Conservation (phyloP, 2,329 filamentous ascomycete species). For the Phialophora verrucosa region DNA sequence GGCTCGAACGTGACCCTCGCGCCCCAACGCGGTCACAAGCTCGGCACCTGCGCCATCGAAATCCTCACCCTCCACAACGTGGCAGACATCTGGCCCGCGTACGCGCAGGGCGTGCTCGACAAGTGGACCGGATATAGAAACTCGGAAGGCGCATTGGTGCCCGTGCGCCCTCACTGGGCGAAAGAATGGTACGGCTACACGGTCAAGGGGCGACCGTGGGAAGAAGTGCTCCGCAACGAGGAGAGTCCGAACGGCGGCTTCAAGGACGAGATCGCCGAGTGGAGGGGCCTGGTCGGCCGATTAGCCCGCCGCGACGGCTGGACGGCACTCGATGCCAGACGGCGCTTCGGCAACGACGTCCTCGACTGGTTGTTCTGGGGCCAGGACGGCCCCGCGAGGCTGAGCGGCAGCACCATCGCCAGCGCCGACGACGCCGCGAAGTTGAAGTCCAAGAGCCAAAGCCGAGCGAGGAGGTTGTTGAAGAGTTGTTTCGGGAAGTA, state of each 20-base stretch:
- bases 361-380: slow-evolving; percentile 41
- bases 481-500: slow-evolving; percentile 26
- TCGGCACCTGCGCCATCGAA: slow-evolving; percentile 34
- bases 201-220: slow-evolving; percentile 24
- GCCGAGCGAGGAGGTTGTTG: slow-evolving; percentile 8
- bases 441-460: slow-evolving; percentile 23
- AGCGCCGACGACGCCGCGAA: background rate
- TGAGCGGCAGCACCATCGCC: slow-evolving; percentile 34
- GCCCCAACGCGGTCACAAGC: slow-evolving; percentile 30
- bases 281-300: slow-evolving; percentile 20
- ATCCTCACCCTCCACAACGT: slow-evolving; percentile 33
- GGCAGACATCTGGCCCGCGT: slow-evolving; percentile 32
- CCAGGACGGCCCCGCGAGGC: slow-evolving; percentile 41
- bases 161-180: slow-evolving; percentile 35
- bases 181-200: slow-evolving; percentile 36
- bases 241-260: slow-evolving; percentile 25
- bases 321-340: slow-evolving; percentile 25
- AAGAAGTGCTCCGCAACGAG: slow-evolving; percentile 27
- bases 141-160: slow-evolving; percentile 17
- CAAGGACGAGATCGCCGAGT: slow-evolving; percentile 30
- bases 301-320: slow-evolving; percentile 26
- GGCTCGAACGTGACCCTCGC: slow-evolving; percentile 34
- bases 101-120: slow-evolving; percentile 34
- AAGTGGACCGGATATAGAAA: slow-evolving; percentile 33
- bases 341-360: slow-evolving; percentile 35